Base-by-base conservation (phyloP, 176 grass and related monocot genomes). In the Poa annua region DNA sequence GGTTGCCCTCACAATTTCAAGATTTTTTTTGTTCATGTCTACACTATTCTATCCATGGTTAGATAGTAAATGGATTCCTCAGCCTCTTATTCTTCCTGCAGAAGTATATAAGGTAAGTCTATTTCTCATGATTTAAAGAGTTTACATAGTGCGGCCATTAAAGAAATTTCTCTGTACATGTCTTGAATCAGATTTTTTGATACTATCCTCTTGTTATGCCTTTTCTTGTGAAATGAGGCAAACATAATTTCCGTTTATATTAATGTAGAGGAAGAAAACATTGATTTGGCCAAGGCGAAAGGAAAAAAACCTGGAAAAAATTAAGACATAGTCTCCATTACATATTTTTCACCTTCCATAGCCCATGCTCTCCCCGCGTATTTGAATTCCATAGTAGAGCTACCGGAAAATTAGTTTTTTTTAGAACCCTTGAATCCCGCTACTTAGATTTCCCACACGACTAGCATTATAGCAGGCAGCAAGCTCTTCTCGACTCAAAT, bases 101-200 rank as follows among this genome's bases (percentile, higher is more conserved):
- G 92, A 98, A 95, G 96, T 98, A 71, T 95, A 98, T 81, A 95
- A 95, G 92, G 96, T 95, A 26, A 55, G 77, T 51, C 62, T 67
- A 11, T 68, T 82, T 74, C 6, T 24, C 39, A 63, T 79, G 20
- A 50, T 85, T 44, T 36, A 19, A 70, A 71, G 36, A 73, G 3
- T 53, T 80, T 68, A 74, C 0, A 10, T 69, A 41, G 29, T 48
- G 19, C 6, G 5, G 22, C 35, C 6, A 2, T 69, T 29, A 11
- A 54, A 15, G 45, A 67, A 81, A 34, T 39, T 61, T 59, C 11
- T 59, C 5, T 17, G 1, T 1, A 45, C 19, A 80, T 53, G 24
- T 60, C 21, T 73, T 74, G 45, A 64, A 9, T 19, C 15, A 20
- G 41, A 63, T 32, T n/a, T 45, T 64, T 19, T 11, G 34, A 8